Evolutionary conservation across 208 protist species (phyloP).

Genomic region (Wallacemonas rigidus): DNA sequence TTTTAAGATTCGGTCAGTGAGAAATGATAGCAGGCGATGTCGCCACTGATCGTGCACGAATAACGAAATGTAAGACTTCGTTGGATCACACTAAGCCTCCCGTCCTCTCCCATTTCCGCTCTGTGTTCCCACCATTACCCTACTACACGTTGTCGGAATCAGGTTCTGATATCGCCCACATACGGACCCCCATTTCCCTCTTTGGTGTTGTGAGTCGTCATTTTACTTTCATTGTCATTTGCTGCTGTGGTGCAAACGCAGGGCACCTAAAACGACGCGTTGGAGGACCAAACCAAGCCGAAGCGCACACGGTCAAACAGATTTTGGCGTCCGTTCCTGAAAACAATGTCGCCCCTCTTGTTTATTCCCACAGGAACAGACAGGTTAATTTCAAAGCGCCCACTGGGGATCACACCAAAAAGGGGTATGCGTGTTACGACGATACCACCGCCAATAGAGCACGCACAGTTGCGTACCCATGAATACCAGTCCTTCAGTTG

Average conservation of each 20-base stretch:
- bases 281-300: conserved; percentile 85
- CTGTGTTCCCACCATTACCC: too few relatives aligned
- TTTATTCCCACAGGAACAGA: conserved; percentile 70
- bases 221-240: conserved; percentile 7
- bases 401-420: conserved; percentile 71
- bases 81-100: too few relatives aligned
- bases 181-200: neutral
- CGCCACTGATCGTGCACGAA: too few relatives aligned
- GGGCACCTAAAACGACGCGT: conserved; percentile 52
- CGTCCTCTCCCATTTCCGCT: too few relatives aligned
- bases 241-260: neutral
- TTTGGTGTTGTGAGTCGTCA: neutral
- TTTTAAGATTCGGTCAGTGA: too few relatives aligned
- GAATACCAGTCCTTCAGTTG: conserved; percentile 45
- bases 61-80: too few relatives aligned
- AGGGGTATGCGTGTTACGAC: conserved; percentile 84
- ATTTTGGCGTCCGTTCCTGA: conserved; percentile 50
- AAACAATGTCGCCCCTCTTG: conserved; percentile 53
- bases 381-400: conserved; percentile 83
- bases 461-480: conserved; percentile 67
- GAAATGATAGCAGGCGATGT: too few relatives aligned
- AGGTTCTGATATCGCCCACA: neutral
- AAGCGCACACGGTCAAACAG: conserved; percentile 80
- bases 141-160: too few relatives aligned
- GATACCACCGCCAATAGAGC: conserved; percentile 75